phyloP scores from a whole-genome alignment of 768 basidiomycete species.

The Cubamyces lactineus region DNA sequence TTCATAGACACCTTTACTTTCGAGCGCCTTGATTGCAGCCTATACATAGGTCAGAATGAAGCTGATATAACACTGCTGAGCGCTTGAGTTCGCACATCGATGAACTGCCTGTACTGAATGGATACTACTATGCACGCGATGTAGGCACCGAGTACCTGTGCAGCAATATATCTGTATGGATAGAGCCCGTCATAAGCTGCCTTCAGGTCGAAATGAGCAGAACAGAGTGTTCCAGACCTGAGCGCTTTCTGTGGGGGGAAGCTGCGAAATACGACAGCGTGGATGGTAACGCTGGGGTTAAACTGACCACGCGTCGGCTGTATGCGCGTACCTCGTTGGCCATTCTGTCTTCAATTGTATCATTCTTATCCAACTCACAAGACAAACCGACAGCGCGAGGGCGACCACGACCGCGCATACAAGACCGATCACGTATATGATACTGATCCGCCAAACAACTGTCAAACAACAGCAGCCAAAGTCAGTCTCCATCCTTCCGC shows the following conservation, averaged over 20 bases:
- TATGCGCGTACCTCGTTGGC: too few species aligned
- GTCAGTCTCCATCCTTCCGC: too few species aligned
- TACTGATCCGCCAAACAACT: too few species aligned
- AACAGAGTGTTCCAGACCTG: conserved; percentile 38
- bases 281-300: conserved; percentile 60
- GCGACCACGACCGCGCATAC: conserved; percentile 45
- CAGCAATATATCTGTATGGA: conserved; percentile 58
- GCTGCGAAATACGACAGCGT: conserved; percentile 52
- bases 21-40: conserved; percentile 28
- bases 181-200: too few species aligned
- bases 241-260: conserved; percentile 55
- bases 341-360: neutral
- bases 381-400: conserved; percentile 37
- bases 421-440: conserved; percentile 37
- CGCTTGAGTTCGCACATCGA: conserved; percentile 40
- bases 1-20: conserved; percentile 30
- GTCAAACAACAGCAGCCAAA: too few species aligned
- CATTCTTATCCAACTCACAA: conserved; percentile 11
- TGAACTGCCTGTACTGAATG: conserved; percentile 58
- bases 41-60: conserved; percentile 39
- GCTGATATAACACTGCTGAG: conserved; percentile 15
- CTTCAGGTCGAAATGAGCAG: conserved; percentile 12
- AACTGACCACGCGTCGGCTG: conserved; percentile 42
- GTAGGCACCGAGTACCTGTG: conserved; percentile 69
- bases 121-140: conserved; percentile 64